Evolutionary conservation across 768 basidiomycete genomes (phyloP).

Genomic region (Termitomyces titanicus): DNA sequence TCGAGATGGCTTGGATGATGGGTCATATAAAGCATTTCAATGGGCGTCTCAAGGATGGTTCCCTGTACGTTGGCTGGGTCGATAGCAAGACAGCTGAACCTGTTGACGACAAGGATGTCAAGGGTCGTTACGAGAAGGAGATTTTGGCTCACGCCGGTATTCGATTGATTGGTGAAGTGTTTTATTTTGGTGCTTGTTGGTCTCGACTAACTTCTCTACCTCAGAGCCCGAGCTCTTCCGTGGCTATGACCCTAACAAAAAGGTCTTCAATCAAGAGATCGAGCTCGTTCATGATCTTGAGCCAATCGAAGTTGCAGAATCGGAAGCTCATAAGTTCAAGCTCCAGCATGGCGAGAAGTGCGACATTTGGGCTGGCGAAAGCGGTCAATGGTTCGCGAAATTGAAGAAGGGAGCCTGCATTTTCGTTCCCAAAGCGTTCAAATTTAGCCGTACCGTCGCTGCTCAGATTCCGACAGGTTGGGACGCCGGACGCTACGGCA

Average conservation of each 20-base stretch:
- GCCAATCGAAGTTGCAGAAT: slow-evolving; percentile 87
- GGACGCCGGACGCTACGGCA: slow-evolving; percentile 94
- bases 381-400: slow-evolving; percentile 97
- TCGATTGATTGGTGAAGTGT: slow-evolving; percentile 78
- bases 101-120: slow-evolving; percentile 97
- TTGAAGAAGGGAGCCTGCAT: slow-evolving; percentile 97
- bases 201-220: neutral
- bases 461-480: slow-evolving; percentile 98
- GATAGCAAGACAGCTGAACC: slow-evolving; percentile 91
- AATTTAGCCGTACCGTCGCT: slow-evolving; percentile 90
- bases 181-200: neutral
- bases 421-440: slow-evolving; percentile 91
- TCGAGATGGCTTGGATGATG: slow-evolving; percentile 99
- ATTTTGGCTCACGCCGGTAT: slow-evolving; percentile 90
- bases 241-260: slow-evolving; percentile 97
- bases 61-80: slow-evolving; percentile 97
- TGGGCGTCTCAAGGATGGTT: slow-evolving; percentile 89
- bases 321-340: slow-evolving; percentile 94
- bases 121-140: slow-evolving; percentile 91
- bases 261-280: slow-evolving; percentile 95
- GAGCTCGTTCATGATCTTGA: slow-evolving; percentile 96
- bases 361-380: slow-evolving; percentile 89
- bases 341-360: slow-evolving; percentile 95
- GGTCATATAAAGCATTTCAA: slow-evolving; percentile 99
- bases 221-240: slow-evolving; percentile 96